Base-by-base conservation (phyloP, 345 rosid genomes). In the Camelina neglecta region DNA sequence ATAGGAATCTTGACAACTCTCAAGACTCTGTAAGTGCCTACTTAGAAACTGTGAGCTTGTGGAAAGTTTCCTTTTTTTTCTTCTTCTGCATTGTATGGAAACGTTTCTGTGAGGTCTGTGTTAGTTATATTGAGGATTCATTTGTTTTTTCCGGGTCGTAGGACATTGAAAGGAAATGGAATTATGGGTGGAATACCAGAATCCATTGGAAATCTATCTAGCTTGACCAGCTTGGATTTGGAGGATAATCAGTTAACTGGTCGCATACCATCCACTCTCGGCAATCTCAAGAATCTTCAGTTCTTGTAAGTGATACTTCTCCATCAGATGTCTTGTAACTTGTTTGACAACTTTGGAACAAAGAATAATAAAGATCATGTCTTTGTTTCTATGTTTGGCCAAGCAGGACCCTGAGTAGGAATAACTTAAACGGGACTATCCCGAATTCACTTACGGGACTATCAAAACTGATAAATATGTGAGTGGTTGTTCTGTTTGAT, bases 121-220 rank as follows among this genome's bases (percentile, higher is more conserved):
- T 54, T 16, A 5, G 16, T 48, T 7, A 71, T 10, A 45, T 0
- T 57, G 67, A 50, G 35, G 12, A 33, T 44, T 73, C 1, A 10
- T 33, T 33, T 2, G 33, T 65, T 42, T 67, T 54, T 64, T 29
- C 9, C 9, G 81, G 84, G 26, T 53, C 58, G 79, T 85, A 94
- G 99, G 59, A 89, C 89, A 11, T 65, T 95, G 88, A 93, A 85
- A 69, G 99, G 96, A 77, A 92, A 83, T 87, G 93, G 93, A 73
- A 88, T 95, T 69, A 84, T 66, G 11, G 99, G 99, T 71, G 85
- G 60, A 67, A 89, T 95, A 85, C 97, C 99, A 35, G 78, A 82
- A 60, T 96, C 90, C 49, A 82, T 89, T 60, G 99, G 97, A 35
- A 89, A 90, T 80, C 79, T 95, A 75, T 71, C 93, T 9, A 89